Percentiles rank a stretch among this genome's conserved stretches.
These are phyloP conservation scores for Calonectria honghensis DNA, from an alignment of 2,329 filamentous ascomycete genomes.

Conservation along the genomic window DNA sequence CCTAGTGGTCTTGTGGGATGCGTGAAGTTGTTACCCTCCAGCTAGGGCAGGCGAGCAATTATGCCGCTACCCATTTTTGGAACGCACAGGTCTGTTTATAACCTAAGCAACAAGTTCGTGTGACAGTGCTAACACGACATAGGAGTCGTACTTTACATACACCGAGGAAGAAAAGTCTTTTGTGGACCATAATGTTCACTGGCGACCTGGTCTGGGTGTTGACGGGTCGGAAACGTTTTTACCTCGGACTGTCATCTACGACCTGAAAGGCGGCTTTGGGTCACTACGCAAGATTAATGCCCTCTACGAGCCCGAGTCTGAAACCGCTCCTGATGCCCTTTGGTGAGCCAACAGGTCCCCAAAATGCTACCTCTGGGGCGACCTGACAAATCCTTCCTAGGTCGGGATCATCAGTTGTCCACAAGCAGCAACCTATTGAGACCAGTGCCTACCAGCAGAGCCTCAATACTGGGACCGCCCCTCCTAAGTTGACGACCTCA, in stretches of 20 bases:
- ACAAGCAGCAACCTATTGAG: slow-evolving; percentile 80
- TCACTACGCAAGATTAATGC: slow-evolving; percentile 91
- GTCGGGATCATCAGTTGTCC: slow-evolving; percentile 80
- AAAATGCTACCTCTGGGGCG: background rate
- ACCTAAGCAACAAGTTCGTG: background rate
- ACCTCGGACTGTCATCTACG: slow-evolving; percentile 93
- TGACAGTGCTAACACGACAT: slow-evolving; percentile 34
- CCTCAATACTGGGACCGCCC: slow-evolving; percentile 82
- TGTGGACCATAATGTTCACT: slow-evolving; percentile 81
- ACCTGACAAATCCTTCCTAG: slow-evolving; percentile 61
- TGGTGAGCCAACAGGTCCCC: slow-evolving; percentile 56
- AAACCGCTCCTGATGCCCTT: slow-evolving; percentile 57
- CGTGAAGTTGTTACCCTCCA: slow-evolving; percentile 96
- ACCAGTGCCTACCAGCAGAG: slow-evolving; percentile 86
- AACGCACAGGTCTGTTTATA: slow-evolving; percentile 83
- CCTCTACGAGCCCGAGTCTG: slow-evolving; percentile 80
- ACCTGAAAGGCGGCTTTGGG: slow-evolving; percentile 95
- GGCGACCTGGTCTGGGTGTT: slow-evolving; percentile 86
- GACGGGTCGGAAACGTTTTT: slow-evolving; percentile 95
- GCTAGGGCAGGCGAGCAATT: slow-evolving; percentile 94
- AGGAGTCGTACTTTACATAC: slow-evolving; percentile 99
- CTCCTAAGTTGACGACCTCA: slow-evolving; percentile 79
- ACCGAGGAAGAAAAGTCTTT: slow-evolving; percentile 64
- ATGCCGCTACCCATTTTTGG: slow-evolving; percentile 97
- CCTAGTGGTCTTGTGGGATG: slow-evolving; percentile 71